Base-by-base conservation (phyloP, 1,139 yeast genomes). In the Suhomyces bribrorum region DNA sequence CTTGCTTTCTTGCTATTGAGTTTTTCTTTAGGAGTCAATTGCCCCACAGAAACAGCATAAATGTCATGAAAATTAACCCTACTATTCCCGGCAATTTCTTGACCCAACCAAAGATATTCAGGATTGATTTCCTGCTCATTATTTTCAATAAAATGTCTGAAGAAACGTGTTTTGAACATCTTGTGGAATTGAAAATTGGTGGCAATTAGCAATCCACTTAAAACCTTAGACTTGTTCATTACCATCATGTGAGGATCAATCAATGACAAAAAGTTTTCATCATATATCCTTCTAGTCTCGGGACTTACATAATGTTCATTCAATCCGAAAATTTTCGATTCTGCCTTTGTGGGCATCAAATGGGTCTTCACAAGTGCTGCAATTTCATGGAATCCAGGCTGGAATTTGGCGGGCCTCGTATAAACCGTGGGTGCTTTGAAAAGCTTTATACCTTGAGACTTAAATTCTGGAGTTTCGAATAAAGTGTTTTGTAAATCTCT, bases 91-190 rank as follows among this genome's bases (percentile, higher is more conserved):
- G 66, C 51, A 5, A 65, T 45, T 31, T 61, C 64, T 38, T 61
- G 60, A 2, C 72, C 72, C 5, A 68, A 32, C 73, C 73, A 68
- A 14, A 68, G 31, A 20, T 49, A 49, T 32, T 68, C 73, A 4
- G 56, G 50, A 32, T 49, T 50, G 4, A 55, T 31, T 6, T 43
- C 45, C 14, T 49, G 43, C 14, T 43, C 43, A 17, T 26, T 17
- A 13, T 26, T 26, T 3, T 22, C 31, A 12, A 14, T 4, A 14
- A 18, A 24, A 2, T 38, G 28, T 4, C 41, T 29, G 7, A 28
- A 50, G 26, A 64, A 54, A 41, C 70, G 47, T 1, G 57, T 44
- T 7, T 47, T 40, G 2, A 66, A 45, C 0, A 61, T 26, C 8
- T 54, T 49, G 37, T 61, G 59, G 7, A 61, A 38, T 31, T 60